Conservation (phyloP, 2,329 filamentous ascomycete species). For the Ilyonectria robusta region DNA sequence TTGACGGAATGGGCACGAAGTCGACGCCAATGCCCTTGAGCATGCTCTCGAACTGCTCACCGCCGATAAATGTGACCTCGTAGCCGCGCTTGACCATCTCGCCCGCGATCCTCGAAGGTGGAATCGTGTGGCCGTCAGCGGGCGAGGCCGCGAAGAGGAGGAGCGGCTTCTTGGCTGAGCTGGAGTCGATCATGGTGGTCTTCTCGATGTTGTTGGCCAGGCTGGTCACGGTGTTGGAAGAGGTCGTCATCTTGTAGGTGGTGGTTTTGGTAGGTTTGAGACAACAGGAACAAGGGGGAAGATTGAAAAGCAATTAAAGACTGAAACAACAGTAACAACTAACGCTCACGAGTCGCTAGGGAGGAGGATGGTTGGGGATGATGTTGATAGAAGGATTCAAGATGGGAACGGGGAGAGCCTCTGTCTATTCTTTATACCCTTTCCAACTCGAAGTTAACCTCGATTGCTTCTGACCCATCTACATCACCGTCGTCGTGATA, state of each 20-base stretch:
- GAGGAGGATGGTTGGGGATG: neutral
- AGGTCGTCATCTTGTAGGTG: constrained; percentile 9
- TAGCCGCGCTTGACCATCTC: constrained; percentile 58
- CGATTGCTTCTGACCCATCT: neutral
- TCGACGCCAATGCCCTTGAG: constrained; percentile 56
- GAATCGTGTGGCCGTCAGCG: constrained; percentile 50
- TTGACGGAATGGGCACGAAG: constrained; percentile 46
- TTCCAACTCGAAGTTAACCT: neutral
- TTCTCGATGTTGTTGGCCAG: constrained; percentile 24
- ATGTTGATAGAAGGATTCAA: neutral
- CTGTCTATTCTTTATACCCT: neutral
- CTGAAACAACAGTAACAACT: neutral
- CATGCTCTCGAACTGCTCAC: constrained; percentile 51
- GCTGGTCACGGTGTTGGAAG: constrained; percentile 3
- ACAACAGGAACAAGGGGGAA: neutral
- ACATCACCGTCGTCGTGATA: no score
- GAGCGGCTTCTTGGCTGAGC: constrained; percentile 43
- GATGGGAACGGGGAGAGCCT: no score
- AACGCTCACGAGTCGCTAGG: neutral
- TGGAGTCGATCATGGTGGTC: constrained; percentile 8
- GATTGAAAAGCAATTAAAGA: neutral
- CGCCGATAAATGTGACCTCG: constrained; percentile 58
- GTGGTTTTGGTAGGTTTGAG: neutral
- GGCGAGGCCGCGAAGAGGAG: constrained; percentile 49
- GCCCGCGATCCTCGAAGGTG: constrained; percentile 52